Evolutionary conservation across 1,284 basidiomycete genomes (phyloP).

Genomic region (Tylopilus sp.): DNA sequence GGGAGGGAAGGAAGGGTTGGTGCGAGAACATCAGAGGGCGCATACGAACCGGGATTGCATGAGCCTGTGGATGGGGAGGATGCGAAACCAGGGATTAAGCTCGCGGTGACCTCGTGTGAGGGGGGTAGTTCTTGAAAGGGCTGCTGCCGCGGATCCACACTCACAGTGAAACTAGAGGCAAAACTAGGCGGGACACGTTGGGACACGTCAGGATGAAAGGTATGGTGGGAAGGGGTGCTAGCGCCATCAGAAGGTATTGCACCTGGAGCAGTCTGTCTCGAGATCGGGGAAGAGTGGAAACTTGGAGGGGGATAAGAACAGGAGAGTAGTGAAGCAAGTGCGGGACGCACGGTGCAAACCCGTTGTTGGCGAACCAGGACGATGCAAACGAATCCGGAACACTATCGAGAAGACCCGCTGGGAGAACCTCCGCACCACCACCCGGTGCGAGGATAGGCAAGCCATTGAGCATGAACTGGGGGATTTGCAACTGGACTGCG

Average conservation of each 20-base stretch:
- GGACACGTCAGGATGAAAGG: background rate
- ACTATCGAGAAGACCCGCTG: slow-evolving; percentile 41
- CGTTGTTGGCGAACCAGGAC: slow-evolving; percentile 49
- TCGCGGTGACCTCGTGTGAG: background rate
- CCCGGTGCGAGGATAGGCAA: slow-evolving; percentile 59
- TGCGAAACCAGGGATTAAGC: slow-evolving; percentile 2
- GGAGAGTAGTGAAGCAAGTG: slow-evolving; percentile 9
- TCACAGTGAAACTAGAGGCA: background rate
- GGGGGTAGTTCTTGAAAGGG: slow-evolving; percentile 4
- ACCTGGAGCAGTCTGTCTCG: slow-evolving; percentile 10
- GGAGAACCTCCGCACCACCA: slow-evolving; percentile 68
- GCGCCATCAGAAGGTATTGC: background rate
- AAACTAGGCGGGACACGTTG: slow-evolving; percentile 1
- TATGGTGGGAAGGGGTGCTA: background rate
- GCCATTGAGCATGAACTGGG: slow-evolving; percentile 55
- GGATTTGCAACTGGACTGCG: slow-evolving; percentile 57
- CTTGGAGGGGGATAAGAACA: slow-evolving; percentile 22
- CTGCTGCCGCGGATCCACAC: slow-evolving; percentile 6
- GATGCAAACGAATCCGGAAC: slow-evolving; percentile 33
- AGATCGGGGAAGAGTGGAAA: slow-evolving; percentile 21
- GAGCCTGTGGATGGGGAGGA: background rate
- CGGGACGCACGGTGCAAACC: slow-evolving; percentile 34
- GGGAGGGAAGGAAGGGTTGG: slow-evolving; percentile 3
- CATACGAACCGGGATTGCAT: slow-evolving; percentile 6
- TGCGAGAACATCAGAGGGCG: slow-evolving; percentile 7